Conservation (phyloP, 2,329 filamentous ascomycete species). For the Colletotrichum trifolii region DNA sequence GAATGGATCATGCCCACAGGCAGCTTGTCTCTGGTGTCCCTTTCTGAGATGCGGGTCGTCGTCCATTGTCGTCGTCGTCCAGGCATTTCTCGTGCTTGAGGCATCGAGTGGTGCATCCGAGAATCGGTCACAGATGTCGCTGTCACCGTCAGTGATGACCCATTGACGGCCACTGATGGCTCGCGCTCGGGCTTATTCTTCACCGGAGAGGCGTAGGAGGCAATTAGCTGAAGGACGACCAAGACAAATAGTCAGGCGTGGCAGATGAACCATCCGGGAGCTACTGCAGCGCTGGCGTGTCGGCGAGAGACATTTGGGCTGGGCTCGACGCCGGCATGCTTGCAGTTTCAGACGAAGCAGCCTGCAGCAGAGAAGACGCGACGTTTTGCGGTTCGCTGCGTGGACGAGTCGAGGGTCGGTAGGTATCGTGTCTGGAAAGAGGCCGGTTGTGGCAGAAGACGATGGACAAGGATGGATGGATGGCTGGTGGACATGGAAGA, state of each 20-base stretch:
- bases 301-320: background rate
- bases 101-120: slow-evolving; percentile 15
- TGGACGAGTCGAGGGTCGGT: too few relatives aligned
- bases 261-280: slow-evolving; percentile 26
- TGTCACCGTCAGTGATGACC: background rate
- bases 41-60: background rate
- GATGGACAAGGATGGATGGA: background rate
- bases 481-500: too few relatives aligned
- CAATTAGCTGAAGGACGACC: slow-evolving; percentile 1
- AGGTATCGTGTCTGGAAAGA: slow-evolving; percentile 6
- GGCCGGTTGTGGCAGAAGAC: background rate
- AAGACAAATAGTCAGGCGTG: background rate
- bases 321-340: slow-evolving; percentile 3
- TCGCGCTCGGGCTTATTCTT: slow-evolving; percentile 5
- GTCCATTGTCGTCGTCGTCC: background rate
- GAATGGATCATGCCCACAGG: too few relatives aligned
- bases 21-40: too few relatives aligned
- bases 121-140: slow-evolving; percentile 8
- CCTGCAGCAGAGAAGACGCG: slow-evolving; percentile 9
- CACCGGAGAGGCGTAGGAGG: background rate
- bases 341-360: slow-evolving; percentile 24
- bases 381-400: background rate
- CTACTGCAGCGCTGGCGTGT: slow-evolving; percentile 13
- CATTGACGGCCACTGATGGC: background rate
- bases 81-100: background rate